Evolutionary conservation across 2,329 filamentous ascomycete genomes (phyloP).

Genomic region (Ambrosiella cleistominuta): DNA sequence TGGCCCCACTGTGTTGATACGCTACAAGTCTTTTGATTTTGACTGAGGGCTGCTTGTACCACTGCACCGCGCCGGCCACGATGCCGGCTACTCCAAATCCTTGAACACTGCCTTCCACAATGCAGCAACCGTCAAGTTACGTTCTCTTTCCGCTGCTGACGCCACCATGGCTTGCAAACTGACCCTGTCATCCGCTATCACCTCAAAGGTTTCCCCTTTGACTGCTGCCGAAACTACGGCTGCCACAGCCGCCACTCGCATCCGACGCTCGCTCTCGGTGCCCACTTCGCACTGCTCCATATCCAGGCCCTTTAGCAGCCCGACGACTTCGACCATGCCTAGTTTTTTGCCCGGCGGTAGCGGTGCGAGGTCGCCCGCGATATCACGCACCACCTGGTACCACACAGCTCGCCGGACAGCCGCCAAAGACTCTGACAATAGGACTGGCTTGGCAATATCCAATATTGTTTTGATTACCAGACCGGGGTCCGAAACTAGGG

Average conservation of each 20-base stretch:
- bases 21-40: too few relatives aligned
- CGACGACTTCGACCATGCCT: constrained; percentile 18
- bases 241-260: constrained; percentile 27
- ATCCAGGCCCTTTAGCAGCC: constrained; percentile 29
- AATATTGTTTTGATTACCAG: too few relatives aligned
- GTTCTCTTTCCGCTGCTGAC: constrained; percentile 24
- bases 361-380: constrained; percentile 17
- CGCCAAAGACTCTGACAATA: constrained; percentile 23
- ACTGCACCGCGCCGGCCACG: too few relatives aligned
- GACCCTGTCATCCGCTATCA: constrained; percentile 15
- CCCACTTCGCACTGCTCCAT: constrained; percentile 28
- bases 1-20: too few relatives aligned
- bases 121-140: constrained; percentile 24
- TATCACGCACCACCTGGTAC: constrained; percentile 31
- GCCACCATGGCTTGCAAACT: constrained; percentile 18
- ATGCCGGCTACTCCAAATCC: too few relatives aligned
- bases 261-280: constrained; percentile 33
- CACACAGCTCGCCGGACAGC: constrained; percentile 32
- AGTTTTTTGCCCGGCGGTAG: constrained; percentile 14
- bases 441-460: constrained; percentile 24
- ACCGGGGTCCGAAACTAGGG: constrained; percentile 13
- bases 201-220: constrained; percentile 27
- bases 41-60: too few relatives aligned
- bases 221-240: constrained; percentile 25
- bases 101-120: too few relatives aligned